phyloP scores from a whole-genome alignment of 352 stramenopile genomes.

The Phytophthora meadii region DNA sequence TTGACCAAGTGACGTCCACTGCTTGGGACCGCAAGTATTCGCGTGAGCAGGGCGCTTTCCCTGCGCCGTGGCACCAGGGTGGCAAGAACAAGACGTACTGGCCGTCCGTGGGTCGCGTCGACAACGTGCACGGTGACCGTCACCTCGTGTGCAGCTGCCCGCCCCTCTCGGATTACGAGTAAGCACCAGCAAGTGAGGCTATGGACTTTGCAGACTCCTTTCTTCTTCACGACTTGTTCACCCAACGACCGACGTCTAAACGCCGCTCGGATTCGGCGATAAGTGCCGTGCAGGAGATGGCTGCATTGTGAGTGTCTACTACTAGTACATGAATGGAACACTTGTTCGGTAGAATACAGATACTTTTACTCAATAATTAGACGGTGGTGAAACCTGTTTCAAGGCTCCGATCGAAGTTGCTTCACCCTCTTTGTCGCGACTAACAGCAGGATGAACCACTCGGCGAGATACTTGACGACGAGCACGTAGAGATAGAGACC shows the following conservation, averaged over 20 bases:
- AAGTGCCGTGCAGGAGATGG: constrained; percentile 19
- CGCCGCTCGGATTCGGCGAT: constrained; percentile 35
- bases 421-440: constrained; percentile 6
- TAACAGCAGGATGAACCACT: constrained; percentile 24
- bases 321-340: constrained; percentile 7
- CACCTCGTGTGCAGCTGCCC: constrained; percentile 99
- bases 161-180: constrained; percentile 95
- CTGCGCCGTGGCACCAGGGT: constrained; percentile 93
- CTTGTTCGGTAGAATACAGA: constrained; percentile 7
- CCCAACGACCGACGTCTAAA: constrained; percentile 24
- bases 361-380: constrained; percentile 15
- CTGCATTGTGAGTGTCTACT: background rate
- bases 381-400: background rate
- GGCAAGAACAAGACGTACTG: constrained; percentile 98
- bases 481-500: constrained; percentile 14
- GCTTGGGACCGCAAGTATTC: constrained; percentile 97
- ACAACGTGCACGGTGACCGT: constrained; percentile 99
- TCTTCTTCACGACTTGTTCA: constrained; percentile 33
- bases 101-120: constrained; percentile 96
- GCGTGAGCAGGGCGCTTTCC: constrained; percentile 94
- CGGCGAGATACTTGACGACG: constrained; percentile 11
- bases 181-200: constrained; percentile 26
- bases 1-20: constrained; percentile 92
- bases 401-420: constrained; percentile 3
- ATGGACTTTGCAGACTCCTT: constrained; percentile 23